phyloP scores from a whole-genome alignment of 2,329 filamentous ascomycete species.

The Chalaropsis thielavioides region DNA sequence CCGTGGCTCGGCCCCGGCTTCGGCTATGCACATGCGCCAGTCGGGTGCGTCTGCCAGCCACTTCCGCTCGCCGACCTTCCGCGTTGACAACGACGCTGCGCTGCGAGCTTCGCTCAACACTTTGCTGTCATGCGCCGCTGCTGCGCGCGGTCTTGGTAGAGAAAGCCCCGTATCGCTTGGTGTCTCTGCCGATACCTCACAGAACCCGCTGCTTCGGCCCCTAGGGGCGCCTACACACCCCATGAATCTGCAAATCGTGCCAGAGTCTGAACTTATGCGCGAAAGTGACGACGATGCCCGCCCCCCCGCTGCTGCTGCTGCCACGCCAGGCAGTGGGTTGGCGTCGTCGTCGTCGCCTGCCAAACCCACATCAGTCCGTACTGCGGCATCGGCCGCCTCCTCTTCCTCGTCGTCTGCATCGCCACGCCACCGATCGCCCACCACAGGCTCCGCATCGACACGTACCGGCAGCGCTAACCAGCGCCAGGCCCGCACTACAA shows the following conservation, averaged over 20 bases:
- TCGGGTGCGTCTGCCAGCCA: conserved; percentile 28
- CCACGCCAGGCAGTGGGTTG: not conserved
- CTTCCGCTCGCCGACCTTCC: conserved; percentile 59
- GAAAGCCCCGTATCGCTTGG: conserved; percentile 25
- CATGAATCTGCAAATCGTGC: conserved; percentile 44
- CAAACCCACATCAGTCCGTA: conserved; percentile 7
- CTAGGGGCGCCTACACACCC: conserved; percentile 37
- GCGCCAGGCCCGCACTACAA: conserved; percentile 30
- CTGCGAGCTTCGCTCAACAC: conserved; percentile 88
- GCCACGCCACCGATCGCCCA: not conserved
- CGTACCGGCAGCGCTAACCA: conserved; percentile 20
- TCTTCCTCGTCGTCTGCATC: not conserved
- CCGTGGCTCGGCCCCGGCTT: conserved; percentile 34
- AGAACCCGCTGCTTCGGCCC: conserved; percentile 25
- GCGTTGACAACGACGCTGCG: conserved; percentile 83
- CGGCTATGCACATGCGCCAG: conserved; percentile 33
- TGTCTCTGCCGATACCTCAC: conserved; percentile 16
- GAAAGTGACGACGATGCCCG: conserved; percentile 19
- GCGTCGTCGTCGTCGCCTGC: conserved; percentile 20
- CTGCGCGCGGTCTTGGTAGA: conserved; percentile 60
- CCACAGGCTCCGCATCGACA: not conserved
- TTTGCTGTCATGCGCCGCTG: conserved; percentile 83
- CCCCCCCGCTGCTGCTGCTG: not conserved
- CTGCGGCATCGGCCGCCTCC: not conserved
- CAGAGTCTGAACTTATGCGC: conserved; percentile 44